Evolutionary conservation across 805 yeast genomes (phyloP).

Genomic region (Pichia cephalocereana): DNA sequence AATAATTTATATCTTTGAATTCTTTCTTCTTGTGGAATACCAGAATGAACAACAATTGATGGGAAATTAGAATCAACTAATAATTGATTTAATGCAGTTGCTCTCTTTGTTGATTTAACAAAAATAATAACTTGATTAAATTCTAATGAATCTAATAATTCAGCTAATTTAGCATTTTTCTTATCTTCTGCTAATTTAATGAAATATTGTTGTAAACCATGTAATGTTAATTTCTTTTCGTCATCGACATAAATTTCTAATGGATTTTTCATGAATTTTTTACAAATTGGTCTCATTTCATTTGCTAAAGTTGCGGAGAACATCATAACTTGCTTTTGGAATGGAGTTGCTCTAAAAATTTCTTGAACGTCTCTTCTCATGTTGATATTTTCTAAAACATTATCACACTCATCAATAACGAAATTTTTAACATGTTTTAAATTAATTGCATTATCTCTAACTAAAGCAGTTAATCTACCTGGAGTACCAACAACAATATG

Average conservation of each 20-base stretch:
- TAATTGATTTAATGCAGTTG: slow-evolving; percentile 81
- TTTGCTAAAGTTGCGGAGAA: slow-evolving; percentile 92
- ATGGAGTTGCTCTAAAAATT: slow-evolving; percentile 94
- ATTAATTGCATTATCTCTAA: slow-evolving; percentile 82
- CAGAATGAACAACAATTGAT: slow-evolving; percentile 92
- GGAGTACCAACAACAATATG: slow-evolving; percentile 98
- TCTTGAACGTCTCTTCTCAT: slow-evolving; percentile 99
- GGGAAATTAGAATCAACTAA: slow-evolving; percentile 93
- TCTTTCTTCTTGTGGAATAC: slow-evolving; percentile 95
- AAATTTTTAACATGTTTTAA: slow-evolving; percentile 86
- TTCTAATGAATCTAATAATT: slow-evolving; percentile 85
- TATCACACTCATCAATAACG: slow-evolving; percentile 97
- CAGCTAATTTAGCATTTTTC: slow-evolving; percentile 88
- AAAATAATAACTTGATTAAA: slow-evolving; percentile 97
- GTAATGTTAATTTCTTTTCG: slow-evolving; percentile 93
- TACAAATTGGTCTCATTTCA: slow-evolving; percentile 94
- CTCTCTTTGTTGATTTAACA: slow-evolving; percentile 86
- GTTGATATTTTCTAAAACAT: slow-evolving; percentile 74
- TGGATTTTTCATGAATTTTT: slow-evolving; percentile 96
- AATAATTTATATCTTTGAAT: slow-evolving; percentile 92
- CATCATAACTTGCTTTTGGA: slow-evolving; percentile 99
- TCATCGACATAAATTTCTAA: slow-evolving; percentile 96
- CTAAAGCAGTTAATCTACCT: slow-evolving; percentile 92
- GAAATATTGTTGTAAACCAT: slow-evolving; percentile 96
- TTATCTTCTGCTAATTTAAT: slow-evolving; percentile 83